Base-by-base conservation (phyloP, 257 asterid species). In the Solanum boliviense region DNA sequence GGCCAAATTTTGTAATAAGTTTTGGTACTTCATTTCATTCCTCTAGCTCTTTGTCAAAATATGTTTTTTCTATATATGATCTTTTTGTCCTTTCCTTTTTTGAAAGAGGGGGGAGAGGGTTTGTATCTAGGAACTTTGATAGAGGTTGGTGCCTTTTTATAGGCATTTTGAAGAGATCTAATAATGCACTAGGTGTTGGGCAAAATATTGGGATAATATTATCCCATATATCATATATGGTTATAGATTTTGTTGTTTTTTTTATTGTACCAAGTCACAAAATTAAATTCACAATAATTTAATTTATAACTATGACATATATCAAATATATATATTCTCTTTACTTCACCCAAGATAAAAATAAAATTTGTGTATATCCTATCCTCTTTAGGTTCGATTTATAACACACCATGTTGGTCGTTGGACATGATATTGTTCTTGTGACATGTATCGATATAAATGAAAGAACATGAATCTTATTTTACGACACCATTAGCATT, bases 21-120 rank as follows among this genome's bases (percentile, higher is more conserved):
- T 90, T 71, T 79, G 87, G 62, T 84, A 56, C 58, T 88, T 90
- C 93, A 91, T 89, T 75, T 75, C 6, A 29, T 31, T 48, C 38
- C 12, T 70, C 7, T 70, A 23, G n/a, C 75, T 68, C 21, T 68
- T 44, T 44, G 56, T 44, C 56, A 44, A 44, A 44, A 13, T 44
- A 41, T 44, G 18, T 25, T 15, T 8, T 6, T 27, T 44, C 48
- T 79, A 15, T 9, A 2, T 78, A 44, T 27, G 15, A 78, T 41
- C 1, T 78, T 41, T 27, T 81, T 27, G 25, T 9, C 27, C 7
- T 44, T 44, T 27, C 5, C 39, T 39, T 21, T 41, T 44, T 15
- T 15, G 84, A 44, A 46, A 46, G 39, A 46, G 10, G 67, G 38
- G 16, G 85, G 68, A 27, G 25, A 44, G 60, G 67, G 2, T 5